Evolutionary conservation across 192 early-diverging fungal species (phyloP), one percentile per base, ranked within the genome.

Genomic region (Backusella liffmaniae): DNA sequence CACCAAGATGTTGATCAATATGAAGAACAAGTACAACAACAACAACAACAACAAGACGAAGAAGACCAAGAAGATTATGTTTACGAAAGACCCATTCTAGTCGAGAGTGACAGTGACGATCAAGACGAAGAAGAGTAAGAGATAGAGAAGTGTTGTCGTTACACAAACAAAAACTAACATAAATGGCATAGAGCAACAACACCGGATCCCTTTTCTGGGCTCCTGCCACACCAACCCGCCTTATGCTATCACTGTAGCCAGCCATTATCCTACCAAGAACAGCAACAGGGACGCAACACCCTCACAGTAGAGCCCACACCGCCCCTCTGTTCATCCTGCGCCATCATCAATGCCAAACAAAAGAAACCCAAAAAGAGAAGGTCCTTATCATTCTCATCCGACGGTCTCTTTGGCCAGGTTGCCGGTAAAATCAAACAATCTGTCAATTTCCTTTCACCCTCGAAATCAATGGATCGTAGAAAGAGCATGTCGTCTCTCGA

Each of bases 51-150:
- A 5, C 21, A 53, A 26, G 23, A 59, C 10, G 3, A 59, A 0
- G 56, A 26, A 1, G 3, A 26, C 2, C 2, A 62, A 10, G 56
- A 29, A 2, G 23, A 26, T 4, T 29, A 29, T 29, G 56, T 62
- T 42, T 71, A 30, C 29, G 70, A 32, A 30, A 44, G 70, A 71
- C 70, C 70, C 8, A 71, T 71, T 46, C 26, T 71, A 6, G 42
- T 71, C 42, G 70, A 71, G 30, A 71, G 70, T 71, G 70, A 71
- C 26, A 71, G 70, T 71, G 70, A 71, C 16, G 70, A 71, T 3
- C 15, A 32, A 18, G 70, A 71, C 7, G 70, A 71, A 7, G 41
- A 71, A 29, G 39, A 68, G n/a, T 36, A 68, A 68, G 34, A 36
- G 18, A 37, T 23, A 8, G 36, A 37, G 41, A 69, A 6, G 3